phyloP scores from a whole-genome alignment of 2,329 filamentous ascomycete species.

The Coniella lustricola region DNA sequence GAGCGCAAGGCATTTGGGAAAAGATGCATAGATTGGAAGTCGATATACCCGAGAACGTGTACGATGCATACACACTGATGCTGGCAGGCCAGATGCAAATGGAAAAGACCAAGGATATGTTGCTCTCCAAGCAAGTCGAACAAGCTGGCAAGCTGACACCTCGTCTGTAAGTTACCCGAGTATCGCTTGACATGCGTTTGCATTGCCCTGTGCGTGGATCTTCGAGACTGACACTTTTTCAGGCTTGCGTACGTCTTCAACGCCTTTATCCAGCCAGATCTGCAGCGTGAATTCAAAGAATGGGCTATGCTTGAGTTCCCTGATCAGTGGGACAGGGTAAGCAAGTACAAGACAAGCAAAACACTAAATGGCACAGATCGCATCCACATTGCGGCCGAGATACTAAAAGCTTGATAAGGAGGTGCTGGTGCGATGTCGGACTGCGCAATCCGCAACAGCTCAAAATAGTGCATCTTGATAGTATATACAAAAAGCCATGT shows the following conservation, averaged over 20 bases:
- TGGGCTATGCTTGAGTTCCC: slow-evolving; percentile 14
- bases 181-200: not conserved
- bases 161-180: slow-evolving; percentile 53
- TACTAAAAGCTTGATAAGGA: slow-evolving; percentile 1
- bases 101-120: slow-evolving; percentile 57
- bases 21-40: slow-evolving; percentile 69
- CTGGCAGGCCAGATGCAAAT: slow-evolving; percentile 66
- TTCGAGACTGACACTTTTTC: not conserved
- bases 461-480: not conserved
- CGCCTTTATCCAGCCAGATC: slow-evolving; percentile 5
- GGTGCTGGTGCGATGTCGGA: not conserved
- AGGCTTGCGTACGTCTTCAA: slow-evolving; percentile 14
- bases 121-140: slow-evolving; percentile 60
- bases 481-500: not conserved
- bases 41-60: slow-evolving; percentile 66
- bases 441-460: not conserved
- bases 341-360: slow-evolving; percentile 3
- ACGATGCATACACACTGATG: slow-evolving; percentile 69
- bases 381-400: slow-evolving; percentile 4
- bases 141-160: slow-evolving; percentile 61
- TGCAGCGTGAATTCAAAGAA: slow-evolving; percentile 11
- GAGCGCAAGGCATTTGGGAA: slow-evolving; percentile 62
- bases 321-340: slow-evolving; percentile 1
- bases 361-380: slow-evolving; percentile 13
- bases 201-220: not conserved